These are phyloP conservation scores for Phytophthora lateralis DNA, from an alignment of 352 stramenopile species.

Conservation along the genomic window DNA sequence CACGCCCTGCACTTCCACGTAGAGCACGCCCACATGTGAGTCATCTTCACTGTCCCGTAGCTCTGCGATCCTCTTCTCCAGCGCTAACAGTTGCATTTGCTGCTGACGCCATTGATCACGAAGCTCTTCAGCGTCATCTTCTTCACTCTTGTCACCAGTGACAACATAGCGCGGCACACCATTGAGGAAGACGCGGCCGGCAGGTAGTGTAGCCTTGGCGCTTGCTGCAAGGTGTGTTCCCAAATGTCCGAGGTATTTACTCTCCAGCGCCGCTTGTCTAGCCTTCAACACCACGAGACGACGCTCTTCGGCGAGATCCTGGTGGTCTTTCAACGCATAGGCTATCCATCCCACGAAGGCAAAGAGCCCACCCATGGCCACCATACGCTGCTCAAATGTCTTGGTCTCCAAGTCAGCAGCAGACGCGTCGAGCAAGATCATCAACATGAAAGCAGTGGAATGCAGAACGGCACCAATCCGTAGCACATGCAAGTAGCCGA, in stretches of 20 bases:
- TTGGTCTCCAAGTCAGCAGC: conserved; percentile 32
- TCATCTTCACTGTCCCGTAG: conserved; percentile 29
- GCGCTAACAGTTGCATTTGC: conserved; percentile 38
- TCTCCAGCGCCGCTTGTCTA: conserved; percentile 49
- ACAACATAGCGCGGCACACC: conserved; percentile 71
- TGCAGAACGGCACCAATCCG: conserved; percentile 55
- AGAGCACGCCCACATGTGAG: conserved; percentile 43
- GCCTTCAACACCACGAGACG: conserved; percentile 25
- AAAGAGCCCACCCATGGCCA: conserved; percentile 22
- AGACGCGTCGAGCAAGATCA: conserved; percentile 18
- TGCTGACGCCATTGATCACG: conserved; percentile 55
- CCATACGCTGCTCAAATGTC: conserved; percentile 25
- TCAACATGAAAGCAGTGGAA: conserved; percentile 47
- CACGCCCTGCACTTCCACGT: conserved; percentile 63
- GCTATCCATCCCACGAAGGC: conserved; percentile 41
- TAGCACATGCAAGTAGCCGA: conserved; percentile 59
- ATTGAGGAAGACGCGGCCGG: conserved; percentile 73
- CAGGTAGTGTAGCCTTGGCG: conserved; percentile 36
- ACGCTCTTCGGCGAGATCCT: conserved; percentile 41
- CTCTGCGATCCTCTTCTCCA: conserved; percentile 51
- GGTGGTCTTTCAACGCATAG: conserved; percentile 46
- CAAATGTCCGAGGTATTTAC: conserved; percentile 68
- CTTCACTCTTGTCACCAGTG: conserved; percentile 68
- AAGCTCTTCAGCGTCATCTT: conserved; percentile 77
- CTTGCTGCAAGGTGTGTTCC: conserved; percentile 28